Base-by-base conservation (phyloP, 768 basidiomycete genomes). In the Leccinellum luteum region DNA sequence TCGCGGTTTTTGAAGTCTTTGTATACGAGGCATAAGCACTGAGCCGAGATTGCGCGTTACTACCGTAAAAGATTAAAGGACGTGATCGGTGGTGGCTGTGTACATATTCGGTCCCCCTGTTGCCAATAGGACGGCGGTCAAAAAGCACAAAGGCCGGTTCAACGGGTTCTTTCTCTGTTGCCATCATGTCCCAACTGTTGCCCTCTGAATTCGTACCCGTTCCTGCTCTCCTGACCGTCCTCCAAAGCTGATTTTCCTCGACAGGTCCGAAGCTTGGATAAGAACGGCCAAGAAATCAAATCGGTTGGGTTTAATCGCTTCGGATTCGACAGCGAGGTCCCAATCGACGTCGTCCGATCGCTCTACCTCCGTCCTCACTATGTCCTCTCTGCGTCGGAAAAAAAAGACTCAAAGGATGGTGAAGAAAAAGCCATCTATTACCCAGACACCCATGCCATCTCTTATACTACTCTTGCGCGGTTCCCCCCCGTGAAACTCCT, bases 401-500 rank as follows among this genome's bases (percentile, higher is more conserved):
- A 75, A 45, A 67, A 75, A 23, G 66, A 76, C 35, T 73, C 78
- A 27, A 66, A 78, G 6, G 76, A 79, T 32, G 64, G 63, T 30
- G 71, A 73, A 45, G 81, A 81, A 41, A 68, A 72, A 4, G 69
- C 78, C 80, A 92, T 94, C 66, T 96, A 82, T 74, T 83, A 92
- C 69, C 88, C 90, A 38, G 81, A 87, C 59, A 83, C 81, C 25
- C 82, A 87, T 62, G 83, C 89, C 35, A 94, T 97, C 72, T 91
- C 94, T 44, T 98, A 95, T 75, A 91, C 92, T 48, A 93, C 94
- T 25, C 83, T 96, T 56, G 86, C 90, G 54, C 87, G 91, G 45
- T 99, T 94, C 74, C 92, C 94, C 10, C 93, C 96, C 4, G 95
- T 99, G 59, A 92, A 85, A 66, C 85, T 94, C 49, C 84, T 99